Base-by-base conservation (phyloP, 169 alveolate species). In the Babesia bigemina region DNA sequence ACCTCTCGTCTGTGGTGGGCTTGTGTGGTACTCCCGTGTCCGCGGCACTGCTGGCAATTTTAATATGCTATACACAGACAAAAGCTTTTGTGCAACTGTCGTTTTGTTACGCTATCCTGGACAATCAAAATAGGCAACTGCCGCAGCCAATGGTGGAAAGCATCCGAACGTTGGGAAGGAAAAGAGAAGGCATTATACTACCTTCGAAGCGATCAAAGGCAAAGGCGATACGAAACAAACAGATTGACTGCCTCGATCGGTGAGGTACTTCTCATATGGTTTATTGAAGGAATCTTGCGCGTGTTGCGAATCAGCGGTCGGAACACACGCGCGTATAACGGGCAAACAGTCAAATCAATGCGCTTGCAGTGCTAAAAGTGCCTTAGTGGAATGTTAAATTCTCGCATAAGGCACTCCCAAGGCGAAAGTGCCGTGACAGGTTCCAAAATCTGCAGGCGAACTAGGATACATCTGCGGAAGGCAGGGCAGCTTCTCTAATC, bases 21-120 rank as follows among this genome's bases (percentile, higher is more conserved):
- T 67, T 67, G 76, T 67, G 76, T 53, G 76, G 76, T 67, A 67
- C 76, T 17, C 76, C 53, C 58, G 66, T 67, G 76, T 29, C 66
- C 66, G 45, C 66, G 39, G 13, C 47, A n/a, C 12, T 24, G 36
- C 28, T 0, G 29, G 53, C 58, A 47, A 10, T 42, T 47, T 44
- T 39, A 8, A 3, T 12, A 7, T 0, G 29, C 28, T 29, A 47
- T 49, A 39, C 60, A 45, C 72, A 24, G 19, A 16, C 17, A 59
- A 59, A 13, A 16, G 19, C 21, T 59, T 17, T 36, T 14, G 6
- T 14, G 50, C 39, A 6, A 6, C 39, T 33, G 39, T 33, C 39
- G 39, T 33, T 33, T 33, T 33, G 39, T 33, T 33, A 33, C 2
- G 50, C 19, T 45, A 45, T 10, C 19, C 50, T 10, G 19, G 1